These are phyloP conservation scores for Elaeagnus macrophylla DNA, from an alignment of 306 rosid genomes.

Conservation along the genomic window DNA sequence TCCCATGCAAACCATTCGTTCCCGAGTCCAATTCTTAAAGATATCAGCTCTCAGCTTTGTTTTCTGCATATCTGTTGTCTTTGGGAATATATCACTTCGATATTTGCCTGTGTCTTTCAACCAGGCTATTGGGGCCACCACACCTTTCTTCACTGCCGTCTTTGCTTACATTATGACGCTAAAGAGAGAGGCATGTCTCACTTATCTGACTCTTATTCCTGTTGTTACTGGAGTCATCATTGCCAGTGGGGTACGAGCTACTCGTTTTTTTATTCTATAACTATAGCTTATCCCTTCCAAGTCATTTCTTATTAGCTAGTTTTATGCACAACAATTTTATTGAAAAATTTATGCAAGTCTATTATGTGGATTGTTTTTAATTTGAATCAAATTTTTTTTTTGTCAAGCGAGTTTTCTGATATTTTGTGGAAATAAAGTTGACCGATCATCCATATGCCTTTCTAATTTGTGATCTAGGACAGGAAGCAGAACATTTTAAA, in stretches of 20 bases:
- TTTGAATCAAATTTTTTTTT: neutral
- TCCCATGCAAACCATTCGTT: slow-evolving; percentile 87
- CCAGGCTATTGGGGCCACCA: slow-evolving; percentile 94
- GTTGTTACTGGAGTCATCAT: slow-evolving; percentile 91
- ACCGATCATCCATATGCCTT: neutral
- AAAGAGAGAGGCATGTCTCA: slow-evolving; percentile 93
- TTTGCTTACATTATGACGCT: slow-evolving; percentile 84
- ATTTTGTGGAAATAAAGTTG: too few relatives aligned
- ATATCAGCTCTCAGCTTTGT: slow-evolving; percentile 73
- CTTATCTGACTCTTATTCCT: slow-evolving; percentile 80
- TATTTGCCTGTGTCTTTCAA: slow-evolving; percentile 87
- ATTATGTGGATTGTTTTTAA: neutral
- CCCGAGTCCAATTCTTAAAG: slow-evolving; percentile 79
- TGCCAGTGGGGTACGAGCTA: slow-evolving; percentile 81
- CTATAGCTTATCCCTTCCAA: too few relatives aligned
- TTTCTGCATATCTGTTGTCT: slow-evolving; percentile 89
- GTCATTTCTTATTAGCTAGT: neutral
- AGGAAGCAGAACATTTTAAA: slow-evolving; percentile 1
- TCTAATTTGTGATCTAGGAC: slow-evolving; percentile 7
- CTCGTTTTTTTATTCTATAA: neutral
- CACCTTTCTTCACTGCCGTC: slow-evolving; percentile 93
- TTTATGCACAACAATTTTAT: neutral
- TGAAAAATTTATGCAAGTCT: slow-evolving; percentile 2
- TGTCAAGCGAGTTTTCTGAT: slow-evolving; percentile 3
- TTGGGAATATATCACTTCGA: slow-evolving; percentile 83